A percentile compares a stretch with the other conserved stretches of the same genome.
Conservation (phyloP, 2,329 filamentous ascomycete genomes). For the Ophiostoma sp. region DNA sequence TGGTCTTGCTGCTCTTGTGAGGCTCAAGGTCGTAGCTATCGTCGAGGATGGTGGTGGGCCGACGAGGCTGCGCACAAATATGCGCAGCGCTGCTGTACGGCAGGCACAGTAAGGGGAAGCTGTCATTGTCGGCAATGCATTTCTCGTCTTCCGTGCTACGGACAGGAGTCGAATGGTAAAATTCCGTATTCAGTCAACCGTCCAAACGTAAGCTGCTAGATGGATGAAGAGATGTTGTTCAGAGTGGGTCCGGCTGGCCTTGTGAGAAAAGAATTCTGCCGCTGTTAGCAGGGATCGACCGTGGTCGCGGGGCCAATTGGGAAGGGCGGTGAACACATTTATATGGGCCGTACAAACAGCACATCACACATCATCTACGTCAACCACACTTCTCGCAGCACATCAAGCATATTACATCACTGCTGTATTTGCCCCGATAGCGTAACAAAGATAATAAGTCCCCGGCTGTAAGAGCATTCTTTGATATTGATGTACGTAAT, state of each 20-base stretch:
- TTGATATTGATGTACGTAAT: too few relatives aligned
- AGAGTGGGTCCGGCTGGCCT: background rate
- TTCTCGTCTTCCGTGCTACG: background rate
- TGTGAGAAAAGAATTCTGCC: slow-evolving; percentile 13
- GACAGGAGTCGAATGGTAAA: too few relatives aligned
- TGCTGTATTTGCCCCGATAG: too few relatives aligned
- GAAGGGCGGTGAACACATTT: slow-evolving; percentile 3
- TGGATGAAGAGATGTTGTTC: background rate
- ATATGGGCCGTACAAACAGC: background rate
- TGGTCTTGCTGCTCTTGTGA: background rate
- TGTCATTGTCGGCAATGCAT: slow-evolving; percentile 19
- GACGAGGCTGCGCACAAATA: slow-evolving; percentile 25
- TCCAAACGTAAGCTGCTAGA: too few relatives aligned
- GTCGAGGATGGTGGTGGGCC: background rate
- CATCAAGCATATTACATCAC: too few relatives aligned
- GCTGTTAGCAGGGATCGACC: background rate
- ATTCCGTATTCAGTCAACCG: too few relatives aligned
- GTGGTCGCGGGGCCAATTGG: background rate
- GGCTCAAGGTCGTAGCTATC: background rate
- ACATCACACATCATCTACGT: background rate
- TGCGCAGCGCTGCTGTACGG: slow-evolving; percentile 23
- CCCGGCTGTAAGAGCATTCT: too few relatives aligned
- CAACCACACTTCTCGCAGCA: background rate
- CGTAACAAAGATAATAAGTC: too few relatives aligned
- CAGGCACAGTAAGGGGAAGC: slow-evolving; percentile 20